A percentile compares a stretch with the other conserved stretches of the same genome.
Evolutionary conservation across 305 asterid species (phyloP).

Genomic region (Fraxinus angustifolia): DNA sequence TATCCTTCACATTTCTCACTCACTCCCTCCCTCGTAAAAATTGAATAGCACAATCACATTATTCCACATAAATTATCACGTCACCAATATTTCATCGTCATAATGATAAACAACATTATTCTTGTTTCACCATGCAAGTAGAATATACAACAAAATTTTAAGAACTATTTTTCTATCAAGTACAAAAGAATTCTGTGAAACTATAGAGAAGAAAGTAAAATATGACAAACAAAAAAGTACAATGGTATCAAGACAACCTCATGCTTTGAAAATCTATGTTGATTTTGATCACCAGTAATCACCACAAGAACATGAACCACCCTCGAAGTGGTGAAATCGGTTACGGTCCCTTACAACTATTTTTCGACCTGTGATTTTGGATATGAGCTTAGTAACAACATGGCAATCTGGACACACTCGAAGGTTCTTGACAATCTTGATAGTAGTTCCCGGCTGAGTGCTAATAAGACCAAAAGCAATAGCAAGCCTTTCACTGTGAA

Average conservation of each 20-base stretch:
- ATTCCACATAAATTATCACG: no score
- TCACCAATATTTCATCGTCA: no score
- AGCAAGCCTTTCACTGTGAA: slow-evolving; percentile 40
- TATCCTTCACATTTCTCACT: no score
- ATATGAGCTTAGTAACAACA: slow-evolving; percentile 35
- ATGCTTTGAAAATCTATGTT: neutral
- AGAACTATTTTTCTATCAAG: neutral
- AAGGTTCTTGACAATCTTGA: slow-evolving; percentile 39
- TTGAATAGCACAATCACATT: no score
- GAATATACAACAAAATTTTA: neutral
- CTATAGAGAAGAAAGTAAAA: no score
- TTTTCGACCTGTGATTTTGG: slow-evolving; percentile 34
- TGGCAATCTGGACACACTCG: slow-evolving; percentile 40
- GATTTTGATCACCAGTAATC: slow-evolving; percentile 30
- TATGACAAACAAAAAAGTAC: no score
- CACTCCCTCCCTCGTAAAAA: no score
- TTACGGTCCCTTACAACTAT: slow-evolving; percentile 37
- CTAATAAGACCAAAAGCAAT: slow-evolving; percentile 39
- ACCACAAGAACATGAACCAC: slow-evolving; percentile 37
- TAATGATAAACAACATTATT: no score
- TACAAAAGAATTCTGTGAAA: neutral
- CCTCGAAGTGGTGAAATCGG: slow-evolving; percentile 37
- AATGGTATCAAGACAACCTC: neutral
- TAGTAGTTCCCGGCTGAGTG: slow-evolving; percentile 30
- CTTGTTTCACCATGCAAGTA: neutral